phyloP scores from a whole-genome alignment of 2,329 filamentous ascomycete species.

The Diaporthe ilicicola region DNA sequence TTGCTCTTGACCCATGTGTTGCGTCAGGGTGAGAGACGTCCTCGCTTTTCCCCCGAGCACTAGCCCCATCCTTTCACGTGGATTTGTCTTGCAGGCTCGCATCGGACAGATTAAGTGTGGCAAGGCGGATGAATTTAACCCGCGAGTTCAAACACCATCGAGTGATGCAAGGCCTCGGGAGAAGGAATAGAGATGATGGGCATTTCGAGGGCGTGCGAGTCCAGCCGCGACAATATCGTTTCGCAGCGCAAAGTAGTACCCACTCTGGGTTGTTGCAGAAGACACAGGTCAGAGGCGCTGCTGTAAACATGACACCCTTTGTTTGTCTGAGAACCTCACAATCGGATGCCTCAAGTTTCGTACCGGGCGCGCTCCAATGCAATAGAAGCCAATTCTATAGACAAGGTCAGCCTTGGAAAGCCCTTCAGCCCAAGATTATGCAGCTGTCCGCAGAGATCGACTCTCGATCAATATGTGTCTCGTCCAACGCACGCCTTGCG shows the following conservation, averaged over 20 bases:
- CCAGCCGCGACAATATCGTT: neutral
- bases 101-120: neutral
- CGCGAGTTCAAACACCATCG: neutral
- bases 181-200: neutral
- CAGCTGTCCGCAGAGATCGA: neutral
- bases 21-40: neutral
- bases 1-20: neutral
- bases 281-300: neutral
- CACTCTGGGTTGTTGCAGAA: neutral
- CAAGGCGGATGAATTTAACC: neutral
- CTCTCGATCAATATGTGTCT: neutral
- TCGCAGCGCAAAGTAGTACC: neutral
- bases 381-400: neutral
- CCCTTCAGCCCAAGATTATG: neutral
- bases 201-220: neutral
- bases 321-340: neutral
- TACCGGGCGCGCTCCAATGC: neutral
- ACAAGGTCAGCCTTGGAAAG: neutral
- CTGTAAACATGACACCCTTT: neutral
- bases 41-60: neutral
- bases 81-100: neutral
- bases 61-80: neutral
- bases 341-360: neutral
- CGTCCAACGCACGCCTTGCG: constrained; percentile 1
- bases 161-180: neutral